Evolutionary conservation across 1,139 yeast genomes (phyloP).

Genomic region (Hanseniaspora sp.): DNA sequence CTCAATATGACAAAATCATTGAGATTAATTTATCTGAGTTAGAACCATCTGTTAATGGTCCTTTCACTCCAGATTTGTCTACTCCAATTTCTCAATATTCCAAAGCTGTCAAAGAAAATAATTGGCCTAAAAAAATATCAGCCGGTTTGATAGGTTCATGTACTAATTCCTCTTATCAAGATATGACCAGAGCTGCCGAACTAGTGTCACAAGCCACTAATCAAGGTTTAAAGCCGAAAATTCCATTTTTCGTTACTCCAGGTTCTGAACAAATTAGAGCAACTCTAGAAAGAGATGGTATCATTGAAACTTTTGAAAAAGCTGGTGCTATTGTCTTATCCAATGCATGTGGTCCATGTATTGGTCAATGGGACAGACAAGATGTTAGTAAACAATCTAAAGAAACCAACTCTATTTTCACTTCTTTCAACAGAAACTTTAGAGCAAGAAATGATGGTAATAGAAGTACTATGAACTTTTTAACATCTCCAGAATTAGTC

Average conservation of each 20-base stretch:
- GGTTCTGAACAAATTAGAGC: constrained; percentile 99
- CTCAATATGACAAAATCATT: constrained; percentile 70
- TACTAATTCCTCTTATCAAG: constrained; percentile 95
- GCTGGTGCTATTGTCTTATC: constrained; percentile 88
- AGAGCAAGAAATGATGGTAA: constrained; percentile 96
- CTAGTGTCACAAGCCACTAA: constrained; percentile 72
- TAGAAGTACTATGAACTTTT: constrained; percentile 89
- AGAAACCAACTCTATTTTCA: constrained; percentile 71
- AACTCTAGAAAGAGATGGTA: constrained; percentile 89
- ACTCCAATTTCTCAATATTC: constrained; percentile 73
- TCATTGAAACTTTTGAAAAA: constrained; percentile 62
- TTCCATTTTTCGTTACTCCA: constrained; percentile 89
- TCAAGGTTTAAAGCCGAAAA: constrained; percentile 82
- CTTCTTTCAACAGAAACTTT: constrained; percentile 93
- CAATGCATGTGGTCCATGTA: constrained; percentile 98
- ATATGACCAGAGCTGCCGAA: constrained; percentile 89
- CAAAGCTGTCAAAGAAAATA: constrained; percentile 48
- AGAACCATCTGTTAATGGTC: constrained; percentile 90
- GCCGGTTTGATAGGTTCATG: constrained; percentile 97
- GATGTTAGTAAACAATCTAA: constrained; percentile 54
- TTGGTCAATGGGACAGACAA: constrained; percentile 94
- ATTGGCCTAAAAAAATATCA: constrained; percentile 71
- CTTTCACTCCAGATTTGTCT: constrained; percentile 87
- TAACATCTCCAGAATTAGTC: constrained; percentile 93
- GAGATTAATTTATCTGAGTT: constrained; percentile 64